Base-by-base conservation (phyloP, 306 rosid genomes). In the Comarum palustre region DNA sequence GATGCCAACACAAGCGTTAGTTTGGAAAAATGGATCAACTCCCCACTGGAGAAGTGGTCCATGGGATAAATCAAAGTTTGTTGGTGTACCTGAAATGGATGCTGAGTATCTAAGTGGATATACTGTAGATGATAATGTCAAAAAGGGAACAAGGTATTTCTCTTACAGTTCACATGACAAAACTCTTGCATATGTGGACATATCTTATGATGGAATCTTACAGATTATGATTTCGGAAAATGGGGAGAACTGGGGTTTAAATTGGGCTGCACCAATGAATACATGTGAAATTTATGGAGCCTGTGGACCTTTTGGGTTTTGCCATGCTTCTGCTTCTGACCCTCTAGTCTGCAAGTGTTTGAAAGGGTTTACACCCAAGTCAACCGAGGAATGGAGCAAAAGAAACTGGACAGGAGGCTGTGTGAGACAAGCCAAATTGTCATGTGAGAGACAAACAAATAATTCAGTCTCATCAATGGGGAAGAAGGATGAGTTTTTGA, bases 31-130 rank as follows among this genome's bases (percentile, higher is more conserved):
- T 59, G 81, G 63, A 12, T 61, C 75, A 24, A 63, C 25, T 0
- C 90, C 83, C 29, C 61, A 51, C 31, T 86, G 87, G 90, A 80
- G 93, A 45, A 82, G 79, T 36, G 90, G 90, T 42, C 90, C 86
- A 1, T 86, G 90, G 90, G 86, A 84, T 55, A 76, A 75, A 29
- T 32, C 80, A 29, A 38, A 77, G 64, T 89, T 89, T 45, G 59
- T 81, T 2, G 89, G 93, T 12, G 3, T 82, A 17, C 83, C 84
- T 0, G 6, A 10, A 0, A 82, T 82, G 87, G 13, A 73, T 42
- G 19, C 74, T 31, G 76, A 73, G 31, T 84, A 81, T 75, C 24
- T 45, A 20, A 66, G 72, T 66, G 81, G 81, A 20, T 81, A 75
- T 74, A 54, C 0, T 46, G 10, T 83, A 0, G 68, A 24, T 0